Evolutionary conservation across 306 rosid species (phyloP).

Genomic region (Crotalaria pallida): DNA sequence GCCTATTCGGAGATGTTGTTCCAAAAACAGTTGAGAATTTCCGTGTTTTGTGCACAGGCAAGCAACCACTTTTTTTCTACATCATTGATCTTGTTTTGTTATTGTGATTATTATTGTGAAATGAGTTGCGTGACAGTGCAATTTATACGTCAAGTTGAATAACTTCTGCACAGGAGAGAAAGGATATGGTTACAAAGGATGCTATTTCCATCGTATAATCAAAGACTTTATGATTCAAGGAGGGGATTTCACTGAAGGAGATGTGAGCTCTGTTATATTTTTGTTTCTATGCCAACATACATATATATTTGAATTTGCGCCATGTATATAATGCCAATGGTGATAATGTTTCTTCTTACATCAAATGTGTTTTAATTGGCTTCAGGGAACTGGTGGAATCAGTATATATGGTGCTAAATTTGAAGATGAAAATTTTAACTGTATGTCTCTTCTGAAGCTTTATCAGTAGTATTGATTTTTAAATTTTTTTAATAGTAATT

Average conservation of each 20-base stretch:
- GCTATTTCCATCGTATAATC: constrained; percentile 80
- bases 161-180: constrained; percentile 63
- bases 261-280: constrained; percentile 36
- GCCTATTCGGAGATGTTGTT: constrained; percentile 72
- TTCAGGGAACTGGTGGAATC: constrained; percentile 89
- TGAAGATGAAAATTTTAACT: constrained; percentile 64
- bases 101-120: constrained; percentile 5
- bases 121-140: neutral
- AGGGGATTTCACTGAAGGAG: constrained; percentile 90
- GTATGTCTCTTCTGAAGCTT: constrained; percentile 40
- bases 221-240: constrained; percentile 90
- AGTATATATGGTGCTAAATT: constrained; percentile 78
- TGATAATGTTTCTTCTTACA: neutral
- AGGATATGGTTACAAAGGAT: constrained; percentile 82
- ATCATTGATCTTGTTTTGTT: neutral
- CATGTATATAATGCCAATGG: neutral
- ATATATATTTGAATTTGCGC: neutral
- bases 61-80: constrained; percentile 9
- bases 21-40: constrained; percentile 83
- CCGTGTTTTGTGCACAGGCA: constrained; percentile 77
- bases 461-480: constrained; percentile 5
- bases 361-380: constrained; percentile 19
- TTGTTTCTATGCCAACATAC: constrained; percentile 1
- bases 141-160: constrained; percentile 12
- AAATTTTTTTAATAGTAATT: neutral